phyloP scores from a whole-genome alignment of 2,329 filamentous ascomycete species.

The Colletotrichum sp. region DNA sequence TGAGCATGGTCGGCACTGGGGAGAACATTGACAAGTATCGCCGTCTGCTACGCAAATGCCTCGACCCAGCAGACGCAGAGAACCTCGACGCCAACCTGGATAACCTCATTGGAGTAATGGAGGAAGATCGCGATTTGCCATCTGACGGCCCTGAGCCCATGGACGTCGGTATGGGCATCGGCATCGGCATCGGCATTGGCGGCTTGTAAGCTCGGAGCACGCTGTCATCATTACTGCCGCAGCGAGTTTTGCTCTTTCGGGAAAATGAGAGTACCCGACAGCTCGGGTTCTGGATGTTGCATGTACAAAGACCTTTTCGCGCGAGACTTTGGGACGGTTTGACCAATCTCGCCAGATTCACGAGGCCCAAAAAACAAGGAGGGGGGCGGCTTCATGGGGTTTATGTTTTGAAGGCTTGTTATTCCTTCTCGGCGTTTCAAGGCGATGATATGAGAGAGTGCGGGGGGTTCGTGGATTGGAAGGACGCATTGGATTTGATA shows the following conservation, averaged over 20 bases:
- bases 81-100: slow-evolving; percentile 70
- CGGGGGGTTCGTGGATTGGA: not conserved
- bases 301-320: not conserved
- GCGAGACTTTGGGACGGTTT: not conserved
- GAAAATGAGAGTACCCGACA: not conserved
- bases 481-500: not conserved
- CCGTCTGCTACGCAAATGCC: slow-evolving; percentile 69
- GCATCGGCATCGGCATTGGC: slow-evolving; percentile 12
- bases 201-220: not conserved
- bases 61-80: slow-evolving; percentile 70
- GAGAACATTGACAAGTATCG: slow-evolving; percentile 78
- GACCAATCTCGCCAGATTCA: not conserved
- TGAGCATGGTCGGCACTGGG: slow-evolving; percentile 72
- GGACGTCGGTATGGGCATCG: slow-evolving; percentile 25
- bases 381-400: not conserved
- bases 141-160: slow-evolving; percentile 33
- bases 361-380: not conserved
- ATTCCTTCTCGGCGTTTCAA: not conserved
- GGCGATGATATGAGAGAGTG: not conserved
- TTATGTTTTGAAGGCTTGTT: not conserved
- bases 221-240: not conserved
- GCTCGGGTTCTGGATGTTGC: not conserved
- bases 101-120: slow-evolving; percentile 66
- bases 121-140: slow-evolving; percentile 60
- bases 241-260: not conserved